Evolutionary conservation across 2,329 filamentous ascomycete species (phyloP).

Genomic region (Fusarium equiseti): DNA sequence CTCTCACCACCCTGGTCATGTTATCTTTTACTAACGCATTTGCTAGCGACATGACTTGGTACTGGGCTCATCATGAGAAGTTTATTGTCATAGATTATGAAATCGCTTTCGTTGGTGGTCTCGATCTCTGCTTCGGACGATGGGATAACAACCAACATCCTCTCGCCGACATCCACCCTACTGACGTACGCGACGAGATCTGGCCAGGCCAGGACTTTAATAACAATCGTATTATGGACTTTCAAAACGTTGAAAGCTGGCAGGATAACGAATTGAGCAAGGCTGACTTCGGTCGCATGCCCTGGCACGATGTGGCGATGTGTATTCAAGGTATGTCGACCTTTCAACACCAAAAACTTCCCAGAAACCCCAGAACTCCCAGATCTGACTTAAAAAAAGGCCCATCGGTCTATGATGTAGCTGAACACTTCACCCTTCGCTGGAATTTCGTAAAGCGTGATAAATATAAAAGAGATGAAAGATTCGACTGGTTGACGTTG

Average conservation of each 20-base stretch:
- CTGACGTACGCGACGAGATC: constrained; percentile 82
- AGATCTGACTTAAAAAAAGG: constrained; percentile 69
- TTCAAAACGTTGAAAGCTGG: constrained; percentile 85
- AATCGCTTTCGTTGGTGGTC: constrained; percentile 90
- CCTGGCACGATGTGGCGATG: constrained; percentile 90
- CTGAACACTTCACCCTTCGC: constrained; percentile 91
- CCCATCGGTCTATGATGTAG: constrained; percentile 91
- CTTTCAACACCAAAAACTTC: background rate
- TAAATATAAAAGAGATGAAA: constrained; percentile 91
- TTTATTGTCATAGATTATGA: constrained; percentile 95
- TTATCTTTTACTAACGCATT: background rate
- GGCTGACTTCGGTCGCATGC: constrained; percentile 92
- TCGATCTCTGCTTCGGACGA: constrained; percentile 95
- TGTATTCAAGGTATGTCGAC: constrained; percentile 15
- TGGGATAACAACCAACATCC: constrained; percentile 92
- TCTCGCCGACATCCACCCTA: constrained; percentile 88
- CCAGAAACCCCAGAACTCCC: background rate
- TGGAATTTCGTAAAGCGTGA: constrained; percentile 99
- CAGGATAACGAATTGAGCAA: constrained; percentile 93
- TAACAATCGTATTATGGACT: constrained; percentile 97
- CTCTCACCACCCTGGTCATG: background rate
- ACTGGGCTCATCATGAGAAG: constrained; percentile 98
- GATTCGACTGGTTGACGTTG: constrained; percentile 87
- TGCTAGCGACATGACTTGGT: constrained; percentile 76
- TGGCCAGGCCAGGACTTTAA: constrained; percentile 99